phyloP scores from a whole-genome alignment of 177 flowering plant species.

The Vitis hybrid region DNA sequence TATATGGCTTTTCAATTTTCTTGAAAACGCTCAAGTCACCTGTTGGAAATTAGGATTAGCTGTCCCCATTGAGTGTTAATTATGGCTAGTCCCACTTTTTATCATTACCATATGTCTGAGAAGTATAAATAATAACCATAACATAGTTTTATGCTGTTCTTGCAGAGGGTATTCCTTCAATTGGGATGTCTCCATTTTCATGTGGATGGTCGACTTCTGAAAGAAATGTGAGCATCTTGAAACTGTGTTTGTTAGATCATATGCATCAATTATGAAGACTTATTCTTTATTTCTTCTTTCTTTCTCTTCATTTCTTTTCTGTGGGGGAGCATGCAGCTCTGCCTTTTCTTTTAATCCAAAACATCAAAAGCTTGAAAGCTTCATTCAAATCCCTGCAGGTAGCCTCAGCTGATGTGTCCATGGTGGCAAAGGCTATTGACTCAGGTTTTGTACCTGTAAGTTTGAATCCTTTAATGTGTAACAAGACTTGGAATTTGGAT shows the following conservation, averaged over 20 bases:
- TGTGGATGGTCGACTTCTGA: constrained; percentile 91
- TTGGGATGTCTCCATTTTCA: constrained; percentile 95
- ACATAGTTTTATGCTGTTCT: constrained; percentile 12
- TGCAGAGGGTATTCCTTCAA: constrained; percentile 94
- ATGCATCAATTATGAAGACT: not conserved
- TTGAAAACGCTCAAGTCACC: no score
- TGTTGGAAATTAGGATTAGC: no score
- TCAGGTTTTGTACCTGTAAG: constrained; percentile 91
- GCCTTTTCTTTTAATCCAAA: not conserved
- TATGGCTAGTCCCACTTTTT: not conserved
- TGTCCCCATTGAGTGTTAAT: not conserved
- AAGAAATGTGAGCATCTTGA: constrained; percentile 62
- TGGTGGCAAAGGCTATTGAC: constrained; percentile 56
- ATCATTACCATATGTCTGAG: not conserved
- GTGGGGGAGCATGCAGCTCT: not conserved
- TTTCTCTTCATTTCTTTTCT: not conserved
- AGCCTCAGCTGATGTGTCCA: constrained; percentile 55
- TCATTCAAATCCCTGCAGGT: constrained; percentile 45
- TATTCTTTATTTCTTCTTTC: not conserved
- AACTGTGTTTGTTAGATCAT: constrained; percentile 12
- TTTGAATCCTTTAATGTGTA: constrained; percentile 11
- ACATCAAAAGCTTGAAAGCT: constrained; percentile 1
- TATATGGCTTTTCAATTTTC: no score
- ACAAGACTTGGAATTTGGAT: not conserved
- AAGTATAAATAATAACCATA: not conserved